Conservation (phyloP, 2,329 filamentous ascomycete genomes). For the Lasiodiplodia sp. region DNA sequence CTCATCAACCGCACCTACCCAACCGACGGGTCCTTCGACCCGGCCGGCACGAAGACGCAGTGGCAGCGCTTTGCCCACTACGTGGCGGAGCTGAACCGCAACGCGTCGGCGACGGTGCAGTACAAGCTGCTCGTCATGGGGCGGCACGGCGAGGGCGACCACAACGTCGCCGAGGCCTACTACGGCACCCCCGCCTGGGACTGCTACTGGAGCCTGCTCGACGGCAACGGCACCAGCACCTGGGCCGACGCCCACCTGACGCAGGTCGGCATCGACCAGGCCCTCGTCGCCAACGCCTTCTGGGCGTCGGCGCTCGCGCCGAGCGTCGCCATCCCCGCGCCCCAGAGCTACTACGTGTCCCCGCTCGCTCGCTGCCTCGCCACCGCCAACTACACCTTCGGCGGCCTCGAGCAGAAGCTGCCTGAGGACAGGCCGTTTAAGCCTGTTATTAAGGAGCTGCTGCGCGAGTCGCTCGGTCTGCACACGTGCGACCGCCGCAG, state of each 20-base stretch:
- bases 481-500: slow-evolving; percentile 73
- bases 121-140: slow-evolving; percentile 75
- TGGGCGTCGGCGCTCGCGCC: slow-evolving; percentile 61
- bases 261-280: slow-evolving; percentile 62
- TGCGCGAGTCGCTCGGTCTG: slow-evolving; percentile 71
- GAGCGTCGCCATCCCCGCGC: slow-evolving; percentile 63
- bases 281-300: slow-evolving; percentile 65
- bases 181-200: slow-evolving; percentile 76
- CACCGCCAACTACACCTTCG: slow-evolving; percentile 69
- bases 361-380: slow-evolving; percentile 69
- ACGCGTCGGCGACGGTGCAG: slow-evolving; percentile 53
- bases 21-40: slow-evolving; percentile 54
- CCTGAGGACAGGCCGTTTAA: slow-evolving; percentile 60
- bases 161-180: slow-evolving; percentile 70
- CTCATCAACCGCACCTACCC: slow-evolving; percentile 69
- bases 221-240: slow-evolving; percentile 67
- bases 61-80: slow-evolving; percentile 71
- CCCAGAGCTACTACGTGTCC: slow-evolving; percentile 70
- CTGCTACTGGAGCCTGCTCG: slow-evolving; percentile 70
- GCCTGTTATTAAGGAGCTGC: slow-evolving; percentile 68
- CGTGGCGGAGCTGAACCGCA: slow-evolving; percentile 62
- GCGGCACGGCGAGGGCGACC: slow-evolving; percentile 72
- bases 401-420: slow-evolving; percentile 54
- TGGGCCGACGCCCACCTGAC: slow-evolving; percentile 73
- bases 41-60: slow-evolving; percentile 58